A percentile compares a stretch with the other conserved stretches of the same genome.
These are phyloP conservation scores for Cylindrotheca fusiformis DNA, from an alignment of 108 stramenopile species.

Conservation along the genomic window DNA sequence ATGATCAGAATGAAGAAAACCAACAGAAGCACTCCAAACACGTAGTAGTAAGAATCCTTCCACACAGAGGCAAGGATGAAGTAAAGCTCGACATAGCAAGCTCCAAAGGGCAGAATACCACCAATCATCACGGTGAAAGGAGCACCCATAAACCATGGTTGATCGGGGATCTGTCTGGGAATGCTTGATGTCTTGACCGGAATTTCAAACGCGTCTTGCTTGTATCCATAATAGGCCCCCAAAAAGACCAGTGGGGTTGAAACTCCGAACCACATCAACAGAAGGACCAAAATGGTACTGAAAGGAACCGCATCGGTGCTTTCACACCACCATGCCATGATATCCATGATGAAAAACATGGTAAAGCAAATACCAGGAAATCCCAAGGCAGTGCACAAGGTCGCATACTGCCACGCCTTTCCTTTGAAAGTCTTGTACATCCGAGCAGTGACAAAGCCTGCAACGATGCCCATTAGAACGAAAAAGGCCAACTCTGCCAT, in stretches of 20 bases:
- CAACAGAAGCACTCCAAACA: slow-evolving; percentile 96
- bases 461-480: slow-evolving; percentile 91
- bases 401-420: slow-evolving; percentile 93
- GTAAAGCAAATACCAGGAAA: slow-evolving; percentile 89
- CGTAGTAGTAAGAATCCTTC: slow-evolving; percentile 97
- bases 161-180: slow-evolving; percentile 93
- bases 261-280: slow-evolving; percentile 95
- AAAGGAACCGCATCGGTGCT: slow-evolving; percentile 94
- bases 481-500: slow-evolving; percentile 97
- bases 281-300: slow-evolving; percentile 83
- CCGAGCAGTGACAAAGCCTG: slow-evolving; percentile 90
- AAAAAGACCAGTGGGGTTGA: slow-evolving; percentile 94
- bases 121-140: slow-evolving; percentile 87
- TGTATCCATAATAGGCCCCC: slow-evolving; percentile 98
- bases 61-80: slow-evolving; percentile 95
- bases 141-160: slow-evolving; percentile 90
- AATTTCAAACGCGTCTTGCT: slow-evolving; percentile 91
- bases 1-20: slow-evolving; percentile 94
- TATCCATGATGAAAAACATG: slow-evolving; percentile 88
- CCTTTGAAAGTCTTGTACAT: slow-evolving; percentile 99
- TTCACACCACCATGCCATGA: slow-evolving; percentile 67
- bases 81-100: slow-evolving; percentile 97
- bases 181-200: slow-evolving; percentile 91
- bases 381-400: slow-evolving; percentile 80
- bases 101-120: slow-evolving; percentile 97